phyloP scores from a whole-genome alignment of 306 rosid species.

The Geum urbanum region DNA sequence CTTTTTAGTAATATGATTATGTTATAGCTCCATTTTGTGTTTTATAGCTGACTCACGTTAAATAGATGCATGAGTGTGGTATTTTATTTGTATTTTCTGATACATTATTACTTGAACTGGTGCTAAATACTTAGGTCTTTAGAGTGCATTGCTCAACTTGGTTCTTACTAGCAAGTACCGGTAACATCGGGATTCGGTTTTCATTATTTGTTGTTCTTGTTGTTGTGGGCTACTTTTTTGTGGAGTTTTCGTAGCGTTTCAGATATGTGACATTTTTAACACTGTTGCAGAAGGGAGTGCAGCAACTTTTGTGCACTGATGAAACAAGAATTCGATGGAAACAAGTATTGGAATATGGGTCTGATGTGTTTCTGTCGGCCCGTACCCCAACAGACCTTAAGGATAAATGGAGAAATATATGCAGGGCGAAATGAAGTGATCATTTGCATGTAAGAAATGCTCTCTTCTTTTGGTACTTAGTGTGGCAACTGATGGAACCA shows the following conservation, averaged over 20 bases:
- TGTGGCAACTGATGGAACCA: not conserved
- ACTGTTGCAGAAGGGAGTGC: slow-evolving; percentile 54
- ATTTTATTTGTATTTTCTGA: not conserved
- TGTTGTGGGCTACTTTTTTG: not conserved
- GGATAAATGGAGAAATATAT: slow-evolving; percentile 65
- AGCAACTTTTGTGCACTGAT: slow-evolving; percentile 26
- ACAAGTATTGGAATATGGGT: slow-evolving; percentile 53
- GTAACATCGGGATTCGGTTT: not conserved
- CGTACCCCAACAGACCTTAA: slow-evolving; percentile 50
- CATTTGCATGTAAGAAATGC: slow-evolving; percentile 3
- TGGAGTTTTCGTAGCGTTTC: not conserved
- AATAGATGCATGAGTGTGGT: not conserved
- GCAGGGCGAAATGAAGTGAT: slow-evolving; percentile 30
- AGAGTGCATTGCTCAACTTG: slow-evolving; percentile 4
- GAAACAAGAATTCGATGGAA: slow-evolving; percentile 46
- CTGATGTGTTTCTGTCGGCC: slow-evolving; percentile 34
- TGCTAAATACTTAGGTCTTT: not conserved
- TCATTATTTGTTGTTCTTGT: not conserved
- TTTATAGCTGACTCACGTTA: not conserved
- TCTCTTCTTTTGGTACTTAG: not conserved
- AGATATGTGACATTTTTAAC: not conserved
- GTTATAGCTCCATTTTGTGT: not conserved
- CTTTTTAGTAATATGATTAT: not conserved
- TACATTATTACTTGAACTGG: not conserved
- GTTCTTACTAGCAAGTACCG: not conserved